A percentile compares a stretch with the other conserved stretches of the same genome.
These are phyloP conservation scores for Solanum chiquidenum DNA, from an alignment of 257 asterid genomes.

Conservation along the genomic window DNA sequence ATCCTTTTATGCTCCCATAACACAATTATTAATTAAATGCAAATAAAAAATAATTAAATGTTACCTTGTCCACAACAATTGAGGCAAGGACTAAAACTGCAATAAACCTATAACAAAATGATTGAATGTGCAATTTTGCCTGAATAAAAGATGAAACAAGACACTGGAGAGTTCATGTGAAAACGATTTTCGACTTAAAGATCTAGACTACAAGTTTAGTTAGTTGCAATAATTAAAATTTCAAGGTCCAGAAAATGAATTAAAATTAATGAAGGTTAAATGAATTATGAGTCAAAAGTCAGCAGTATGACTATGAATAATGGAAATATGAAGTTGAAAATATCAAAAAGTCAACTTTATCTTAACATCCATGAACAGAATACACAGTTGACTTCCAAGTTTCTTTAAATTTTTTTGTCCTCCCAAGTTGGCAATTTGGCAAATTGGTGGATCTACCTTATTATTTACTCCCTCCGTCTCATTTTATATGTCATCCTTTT, in stretches of 20 bases:
- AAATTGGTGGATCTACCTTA: background rate
- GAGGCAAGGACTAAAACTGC: background rate
- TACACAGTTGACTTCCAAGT: background rate
- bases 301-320: background rate
- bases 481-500: too few relatives aligned
- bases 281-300: background rate
- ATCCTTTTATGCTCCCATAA: background rate
- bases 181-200: too few relatives aligned
- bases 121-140: background rate
- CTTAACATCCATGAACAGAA: background rate
- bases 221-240: background rate
- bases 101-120: background rate
- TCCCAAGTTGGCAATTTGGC: background rate
- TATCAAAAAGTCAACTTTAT: background rate
- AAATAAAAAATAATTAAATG: background rate
- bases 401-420: background rate
- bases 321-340: background rate
- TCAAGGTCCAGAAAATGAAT: background rate
- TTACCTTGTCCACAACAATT: background rate
- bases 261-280: background rate
- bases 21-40: background rate
- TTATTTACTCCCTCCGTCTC: background rate
- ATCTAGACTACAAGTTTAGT: too few relatives aligned
- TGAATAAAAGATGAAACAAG: background rate
- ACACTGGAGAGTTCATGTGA: background rate